Percentiles rank a stretch among this genome's conserved stretches.
These are phyloP conservation scores for Colletotrichum sp. DNA, from an alignment of 2,329 filamentous ascomycete species.

Conservation along the genomic window DNA sequence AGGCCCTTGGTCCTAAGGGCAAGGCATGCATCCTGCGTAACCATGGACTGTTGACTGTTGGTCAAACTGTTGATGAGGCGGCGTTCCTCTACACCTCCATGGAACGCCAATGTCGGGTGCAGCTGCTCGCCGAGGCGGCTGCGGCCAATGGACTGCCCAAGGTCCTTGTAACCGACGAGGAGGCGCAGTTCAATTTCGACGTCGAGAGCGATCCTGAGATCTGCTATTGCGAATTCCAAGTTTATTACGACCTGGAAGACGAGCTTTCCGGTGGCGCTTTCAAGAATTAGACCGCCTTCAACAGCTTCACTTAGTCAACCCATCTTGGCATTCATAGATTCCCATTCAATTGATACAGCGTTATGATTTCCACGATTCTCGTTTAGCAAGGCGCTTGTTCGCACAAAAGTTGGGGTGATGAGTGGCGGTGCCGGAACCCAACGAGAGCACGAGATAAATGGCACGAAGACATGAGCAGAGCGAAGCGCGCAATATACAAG, in stretches of 20 bases:
- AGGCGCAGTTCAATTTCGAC: constrained; percentile 38
- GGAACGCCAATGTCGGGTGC: constrained; percentile 70
- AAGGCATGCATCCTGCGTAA: constrained; percentile 71
- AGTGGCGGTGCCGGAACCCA: neutral
- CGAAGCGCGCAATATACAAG: neutral
- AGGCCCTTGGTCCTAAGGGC: constrained; percentile 60
- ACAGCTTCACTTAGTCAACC: neutral
- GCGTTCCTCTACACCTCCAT: constrained; percentile 72
- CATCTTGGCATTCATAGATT: neutral
- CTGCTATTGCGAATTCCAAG: constrained; percentile 24
- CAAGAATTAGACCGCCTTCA: constrained; percentile 3
- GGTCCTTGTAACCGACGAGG: constrained; percentile 44
- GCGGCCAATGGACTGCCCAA: constrained; percentile 35
- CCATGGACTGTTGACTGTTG: constrained; percentile 74
- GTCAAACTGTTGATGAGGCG: constrained; percentile 74
- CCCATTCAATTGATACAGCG: neutral
- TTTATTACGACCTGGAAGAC: constrained; percentile 23
- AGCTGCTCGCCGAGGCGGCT: constrained; percentile 65
- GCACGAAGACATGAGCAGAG: neutral
- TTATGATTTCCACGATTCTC: neutral
- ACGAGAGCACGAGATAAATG: neutral
- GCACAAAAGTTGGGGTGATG: neutral
- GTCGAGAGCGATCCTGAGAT: constrained; percentile 23
- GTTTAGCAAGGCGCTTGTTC: neutral
- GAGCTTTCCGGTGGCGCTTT: constrained; percentile 13